These are phyloP conservation scores for Craspedostauros australis DNA, from an alignment of 108 stramenopile genomes.

Conservation along the genomic window DNA sequence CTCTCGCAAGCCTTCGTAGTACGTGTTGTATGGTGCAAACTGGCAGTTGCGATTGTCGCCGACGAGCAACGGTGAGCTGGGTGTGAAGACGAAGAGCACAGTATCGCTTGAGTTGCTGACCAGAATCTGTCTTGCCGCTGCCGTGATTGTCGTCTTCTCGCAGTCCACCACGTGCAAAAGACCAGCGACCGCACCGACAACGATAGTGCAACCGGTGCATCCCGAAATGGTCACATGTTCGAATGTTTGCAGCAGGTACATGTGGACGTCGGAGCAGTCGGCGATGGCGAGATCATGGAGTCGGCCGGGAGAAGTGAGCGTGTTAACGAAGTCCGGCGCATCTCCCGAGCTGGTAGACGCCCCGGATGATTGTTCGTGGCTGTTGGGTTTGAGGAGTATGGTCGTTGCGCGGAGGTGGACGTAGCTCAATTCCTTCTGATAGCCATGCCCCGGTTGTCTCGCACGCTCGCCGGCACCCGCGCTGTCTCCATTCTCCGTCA, in stretches of 20 bases:
- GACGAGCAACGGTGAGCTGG: constrained; percentile 77
- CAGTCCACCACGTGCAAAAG: constrained; percentile 81
- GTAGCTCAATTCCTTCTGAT: constrained; percentile 76
- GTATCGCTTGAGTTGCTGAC: constrained; percentile 75
- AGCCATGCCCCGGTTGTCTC: constrained; percentile 32
- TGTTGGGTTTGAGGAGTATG: constrained; percentile 64
- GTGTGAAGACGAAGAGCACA: constrained; percentile 62
- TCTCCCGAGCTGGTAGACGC: constrained; percentile 48
- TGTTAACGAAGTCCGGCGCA: constrained; percentile 4
- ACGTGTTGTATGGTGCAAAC: constrained; percentile 86
- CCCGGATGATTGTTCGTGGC: constrained; percentile 32
- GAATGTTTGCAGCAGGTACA: constrained; percentile 87
- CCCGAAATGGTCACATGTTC: constrained; percentile 83
- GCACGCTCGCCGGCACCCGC: constrained; percentile 28
- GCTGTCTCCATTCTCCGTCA: constrained; percentile 28
- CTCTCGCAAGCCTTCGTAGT: constrained; percentile 81
- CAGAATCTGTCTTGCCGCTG: constrained; percentile 65
- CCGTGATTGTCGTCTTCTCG: constrained; percentile 73
- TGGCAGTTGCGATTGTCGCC: constrained; percentile 86
- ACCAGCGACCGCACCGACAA: constrained; percentile 92
- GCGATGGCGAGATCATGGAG: constrained; percentile 80
- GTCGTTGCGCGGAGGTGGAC: constrained; percentile 64
- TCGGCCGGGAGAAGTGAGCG: constrained; percentile 23
- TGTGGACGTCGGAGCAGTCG: constrained; percentile 84
- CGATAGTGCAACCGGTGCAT: constrained; percentile 91